Conservation (phyloP, 495 filamentous ascomycete species). For the Penicillium paradoxum region DNA sequence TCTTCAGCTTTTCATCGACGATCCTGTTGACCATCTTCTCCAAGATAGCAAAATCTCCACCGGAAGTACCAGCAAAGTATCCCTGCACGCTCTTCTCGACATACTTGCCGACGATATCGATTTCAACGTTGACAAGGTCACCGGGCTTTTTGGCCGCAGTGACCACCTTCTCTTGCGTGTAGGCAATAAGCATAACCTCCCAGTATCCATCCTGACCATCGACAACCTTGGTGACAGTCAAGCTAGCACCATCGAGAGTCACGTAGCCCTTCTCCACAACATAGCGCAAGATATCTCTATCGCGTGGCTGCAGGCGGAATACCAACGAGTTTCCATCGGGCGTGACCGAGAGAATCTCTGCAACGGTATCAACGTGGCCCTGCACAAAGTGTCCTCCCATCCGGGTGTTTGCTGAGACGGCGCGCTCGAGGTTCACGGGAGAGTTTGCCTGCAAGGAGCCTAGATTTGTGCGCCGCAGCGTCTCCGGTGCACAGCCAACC, state of each 20-base stretch:
- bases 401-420: constrained; percentile 79
- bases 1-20: constrained; percentile 65
- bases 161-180: constrained; percentile 91
- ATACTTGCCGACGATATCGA: constrained; percentile 98
- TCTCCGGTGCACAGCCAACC: constrained; percentile 93
- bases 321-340: constrained; percentile 86
- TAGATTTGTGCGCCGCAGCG: constrained; percentile 92
- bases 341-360: constrained; percentile 58
- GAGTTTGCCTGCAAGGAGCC: constrained; percentile 55
- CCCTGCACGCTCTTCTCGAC: constrained; percentile 84
- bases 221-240: constrained; percentile 81
- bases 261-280: constrained; percentile 97
- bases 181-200: constrained; percentile 99
- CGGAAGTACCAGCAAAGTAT: constrained; percentile 48
- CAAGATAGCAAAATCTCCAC: constrained; percentile 59
- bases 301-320: constrained; percentile 71
- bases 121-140: constrained; percentile 91
- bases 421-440: constrained; percentile 86
- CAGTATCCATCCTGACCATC: constrained; percentile 75
- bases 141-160: constrained; percentile 76
- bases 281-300: constrained; percentile 65
- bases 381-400: constrained; percentile 75
- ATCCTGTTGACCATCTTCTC: constrained; percentile 80
- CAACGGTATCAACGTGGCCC: constrained; percentile 90
- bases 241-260: constrained; percentile 89